Base-by-base conservation (phyloP, 73 alveolate species). In the Symbiodinium pilosum region DNA sequence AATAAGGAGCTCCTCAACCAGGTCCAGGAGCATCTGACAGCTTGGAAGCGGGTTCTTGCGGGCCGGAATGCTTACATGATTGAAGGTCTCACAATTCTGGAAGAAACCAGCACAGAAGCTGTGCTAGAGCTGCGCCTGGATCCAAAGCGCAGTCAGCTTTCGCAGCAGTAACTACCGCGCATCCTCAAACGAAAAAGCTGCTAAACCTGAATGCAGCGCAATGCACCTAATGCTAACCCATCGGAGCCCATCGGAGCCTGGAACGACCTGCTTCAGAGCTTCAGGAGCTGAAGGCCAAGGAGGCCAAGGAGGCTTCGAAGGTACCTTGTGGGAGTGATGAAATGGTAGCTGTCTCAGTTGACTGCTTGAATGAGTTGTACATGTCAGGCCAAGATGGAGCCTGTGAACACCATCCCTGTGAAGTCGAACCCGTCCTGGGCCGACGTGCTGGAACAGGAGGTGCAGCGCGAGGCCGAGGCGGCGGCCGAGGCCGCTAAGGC, bases 311-410 rank as follows among this genome's bases (percentile, higher is more conserved):
- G 75, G 32, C 39, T 30, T 7, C 77, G 11, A 16, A 64, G 77
- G 77, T n/a, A n/a, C n/a, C n/a, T n/a, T n/a, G n/a, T n/a, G n/a
- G n/a, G n/a, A n/a, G n/a, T n/a, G n/a, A n/a, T n/a, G n/a, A n/a
- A n/a, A 52, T 52, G 24, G 14, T 20, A 52, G 69, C 69, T 52
- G 26, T 52, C 26, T 18, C 69, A 18, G n/a, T 52, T 8, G 4
- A 54, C 18, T 30, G 2, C 71, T 4, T 54, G n/a, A 54, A n/a
- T n/a, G n/a, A n/a, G n/a, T n/a, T n/a, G n/a, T n/a, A n/a, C n/a
- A n/a, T n/a, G n/a, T n/a, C n/a, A 64, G 77, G 77, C 77, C 20
- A 64, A 64, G 77, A 64, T 64, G 39, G 77, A 64, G 77, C 77
- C 77, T 12, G 77, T 64, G 77, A 64, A 36, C 77, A 24, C 30